phyloP scores from a whole-genome alignment of 2,329 filamentous ascomycete species.

The Aspergillus latus region DNA sequence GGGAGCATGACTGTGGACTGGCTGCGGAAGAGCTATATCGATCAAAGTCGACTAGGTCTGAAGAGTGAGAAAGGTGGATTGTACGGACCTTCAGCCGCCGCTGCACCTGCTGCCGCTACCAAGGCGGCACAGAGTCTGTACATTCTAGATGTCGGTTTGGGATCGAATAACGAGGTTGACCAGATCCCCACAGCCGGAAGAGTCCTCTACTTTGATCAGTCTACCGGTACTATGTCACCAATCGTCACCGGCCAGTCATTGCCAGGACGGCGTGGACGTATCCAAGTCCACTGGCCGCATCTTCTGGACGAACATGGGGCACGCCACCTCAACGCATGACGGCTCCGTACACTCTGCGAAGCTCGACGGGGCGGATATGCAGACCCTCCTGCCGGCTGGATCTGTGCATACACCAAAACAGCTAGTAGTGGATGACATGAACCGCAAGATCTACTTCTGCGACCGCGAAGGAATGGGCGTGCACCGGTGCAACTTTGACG shows the following conservation, averaged over 20 bases:
- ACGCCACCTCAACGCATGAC: slow-evolving; percentile 35
- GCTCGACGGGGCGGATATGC: slow-evolving; percentile 50
- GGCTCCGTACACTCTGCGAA: slow-evolving; percentile 47
- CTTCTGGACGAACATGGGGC: slow-evolving; percentile 56
- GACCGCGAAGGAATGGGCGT: slow-evolving; percentile 47
- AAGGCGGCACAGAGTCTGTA: slow-evolving; percentile 13
- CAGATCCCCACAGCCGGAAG: slow-evolving; percentile 15
- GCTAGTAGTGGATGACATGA: slow-evolving; percentile 30
- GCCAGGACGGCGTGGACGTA: slow-evolving; percentile 51
- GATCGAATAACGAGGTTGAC: slow-evolving; percentile 19
- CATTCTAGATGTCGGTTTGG: slow-evolving; percentile 27
- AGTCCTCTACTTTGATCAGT: slow-evolving; percentile 15
- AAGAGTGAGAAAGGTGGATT: slow-evolving; percentile 42
- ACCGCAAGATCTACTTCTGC: slow-evolving; percentile 40
- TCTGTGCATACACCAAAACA: slow-evolving; percentile 53
- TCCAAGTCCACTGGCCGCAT: slow-evolving; percentile 35
- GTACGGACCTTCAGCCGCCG: slow-evolving; percentile 26
- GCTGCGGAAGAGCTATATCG: slow-evolving; percentile 48
- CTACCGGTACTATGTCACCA: slow-evolving; percentile 17
- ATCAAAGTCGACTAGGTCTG: slow-evolving; percentile 48
- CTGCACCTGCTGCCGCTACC: neutral
- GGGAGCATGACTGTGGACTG: slow-evolving; percentile 44
- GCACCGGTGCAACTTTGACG: slow-evolving; percentile 38
- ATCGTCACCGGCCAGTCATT: slow-evolving; percentile 25
- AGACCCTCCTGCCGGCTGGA: slow-evolving; percentile 46